Conservation (phyloP, 208 protist genomes). For the Phytomonas francai region DNA sequence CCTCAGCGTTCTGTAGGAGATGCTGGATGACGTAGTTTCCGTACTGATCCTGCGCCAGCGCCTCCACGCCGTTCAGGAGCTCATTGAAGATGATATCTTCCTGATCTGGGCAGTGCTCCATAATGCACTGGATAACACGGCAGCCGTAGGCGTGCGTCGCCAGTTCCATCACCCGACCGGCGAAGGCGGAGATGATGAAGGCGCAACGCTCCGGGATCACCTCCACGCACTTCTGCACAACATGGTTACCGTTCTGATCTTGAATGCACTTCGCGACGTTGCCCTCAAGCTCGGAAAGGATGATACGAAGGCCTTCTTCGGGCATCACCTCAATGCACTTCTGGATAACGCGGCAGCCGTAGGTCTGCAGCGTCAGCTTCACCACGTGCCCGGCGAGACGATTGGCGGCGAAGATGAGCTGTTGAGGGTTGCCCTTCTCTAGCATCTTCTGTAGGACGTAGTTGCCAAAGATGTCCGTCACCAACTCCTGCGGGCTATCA, state of each 20-base stretch:
- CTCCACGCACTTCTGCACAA: conserved; percentile 99
- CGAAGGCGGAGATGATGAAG: conserved; percentile 96
- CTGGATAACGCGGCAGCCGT: conserved; percentile 98
- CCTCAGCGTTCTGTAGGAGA: conserved; percentile 91
- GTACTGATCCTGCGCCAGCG: conserved; percentile 95
- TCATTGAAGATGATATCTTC: conserved; percentile 91
- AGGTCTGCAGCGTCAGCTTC: conserved; percentile 92
- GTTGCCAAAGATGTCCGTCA: conserved; percentile 98
- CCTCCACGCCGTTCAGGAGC: conserved; percentile 79
- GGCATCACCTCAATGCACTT: conserved; percentile 95
- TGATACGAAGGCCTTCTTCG: conserved; percentile 70
- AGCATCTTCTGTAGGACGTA: conserved; percentile 98
- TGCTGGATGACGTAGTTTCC: conserved; percentile 99
- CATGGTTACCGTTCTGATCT: conserved; percentile 99
- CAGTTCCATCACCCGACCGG: conserved; percentile 90
- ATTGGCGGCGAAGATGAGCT: conserved; percentile 77
- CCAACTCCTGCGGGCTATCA: conserved; percentile 80
- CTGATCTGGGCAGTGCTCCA: conserved; percentile 91
- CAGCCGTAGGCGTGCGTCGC: conserved; percentile 99
- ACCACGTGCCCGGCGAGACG: conserved; percentile 90
- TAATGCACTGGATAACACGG: conserved; percentile 98
- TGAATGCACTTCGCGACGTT: conserved; percentile 96
- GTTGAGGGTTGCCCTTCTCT: conserved; percentile 87
- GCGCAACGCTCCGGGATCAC: conserved; percentile 85
- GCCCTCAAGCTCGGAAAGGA: conserved; percentile 91